These are phyloP conservation scores for Psilocybe cyanescens DNA, from an alignment of 768 basidiomycete species.

Conservation along the genomic window DNA sequence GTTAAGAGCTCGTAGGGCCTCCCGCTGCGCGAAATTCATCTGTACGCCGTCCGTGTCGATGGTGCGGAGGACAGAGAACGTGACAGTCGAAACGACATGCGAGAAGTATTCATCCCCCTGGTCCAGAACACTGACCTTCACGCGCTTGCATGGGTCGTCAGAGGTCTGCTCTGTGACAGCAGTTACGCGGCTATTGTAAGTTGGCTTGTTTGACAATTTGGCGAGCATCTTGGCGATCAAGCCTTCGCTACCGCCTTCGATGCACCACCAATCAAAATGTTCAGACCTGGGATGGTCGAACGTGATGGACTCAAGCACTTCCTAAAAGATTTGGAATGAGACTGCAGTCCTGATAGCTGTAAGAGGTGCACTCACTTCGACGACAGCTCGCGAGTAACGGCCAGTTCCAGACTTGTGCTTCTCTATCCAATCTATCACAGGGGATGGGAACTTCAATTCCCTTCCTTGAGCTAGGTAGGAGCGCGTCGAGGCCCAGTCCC, in stretches of 20 bases:
- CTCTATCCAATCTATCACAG: constrained; percentile 21
- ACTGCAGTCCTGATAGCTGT: no score
- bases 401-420: constrained; percentile 16
- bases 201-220: neutral
- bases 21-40: constrained; percentile 16
- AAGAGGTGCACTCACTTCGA: constrained; percentile 10
- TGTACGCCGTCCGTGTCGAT: constrained; percentile 12
- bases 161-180: neutral
- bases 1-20: constrained; percentile 16
- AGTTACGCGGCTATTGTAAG: constrained; percentile 13
- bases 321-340: constrained; percentile 4
- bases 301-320: constrained; percentile 15
- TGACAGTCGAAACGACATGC: constrained; percentile 19
- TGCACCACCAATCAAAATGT: constrained; percentile 17
- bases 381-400: constrained; percentile 8
- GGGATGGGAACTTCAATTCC: constrained; percentile 7
- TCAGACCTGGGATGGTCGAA: constrained; percentile 17
- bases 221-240: constrained; percentile 10
- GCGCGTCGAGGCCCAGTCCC: constrained; percentile 24
- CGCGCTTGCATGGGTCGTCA: neutral
- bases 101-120: constrained; percentile 12
- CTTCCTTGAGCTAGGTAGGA: constrained; percentile 18
- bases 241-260: constrained; percentile 17
- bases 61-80: constrained; percentile 13
- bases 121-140: constrained; percentile 14